These are phyloP conservation scores for Ricinus communis DNA, from an alignment of 345 rosid species.

Conservation along the genomic window DNA sequence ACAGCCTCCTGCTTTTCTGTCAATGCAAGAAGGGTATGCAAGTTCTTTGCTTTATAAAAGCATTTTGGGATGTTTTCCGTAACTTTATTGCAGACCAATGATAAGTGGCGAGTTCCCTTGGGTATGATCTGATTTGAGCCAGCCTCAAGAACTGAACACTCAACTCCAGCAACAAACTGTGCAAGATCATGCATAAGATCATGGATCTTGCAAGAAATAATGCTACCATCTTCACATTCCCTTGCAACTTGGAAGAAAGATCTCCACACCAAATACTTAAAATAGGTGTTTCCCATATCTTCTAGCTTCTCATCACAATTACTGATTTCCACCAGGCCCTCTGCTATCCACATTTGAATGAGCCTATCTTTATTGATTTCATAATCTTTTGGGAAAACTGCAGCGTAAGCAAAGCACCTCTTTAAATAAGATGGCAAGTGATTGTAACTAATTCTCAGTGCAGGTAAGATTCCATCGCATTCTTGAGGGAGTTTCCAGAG, in stretches of 20 bases:
- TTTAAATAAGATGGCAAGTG: constrained; percentile 9
- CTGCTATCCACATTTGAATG: constrained; percentile 1
- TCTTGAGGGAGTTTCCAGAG: constrained; percentile 4
- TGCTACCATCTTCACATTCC: constrained; percentile 1
- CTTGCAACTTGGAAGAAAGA: constrained; percentile 8
- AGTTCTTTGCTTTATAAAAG: background rate
- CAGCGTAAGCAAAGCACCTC: constrained; percentile 6
- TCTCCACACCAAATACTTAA: constrained; percentile 1
- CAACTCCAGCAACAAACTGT: constrained; percentile 2
- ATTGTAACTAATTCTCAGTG: constrained; percentile 2
- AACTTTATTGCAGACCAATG: background rate
- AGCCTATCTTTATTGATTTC: constrained; percentile 8
- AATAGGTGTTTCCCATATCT: background rate
- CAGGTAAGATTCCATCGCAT: background rate
- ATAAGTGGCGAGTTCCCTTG: background rate
- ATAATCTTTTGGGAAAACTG: constrained; percentile 1
- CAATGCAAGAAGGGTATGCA: constrained; percentile 4
- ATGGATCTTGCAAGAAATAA: constrained; percentile 8
- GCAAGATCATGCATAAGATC: constrained; percentile 9
- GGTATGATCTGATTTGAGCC: background rate
- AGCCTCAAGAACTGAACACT: constrained; percentile 1
- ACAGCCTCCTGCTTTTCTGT: background rate
- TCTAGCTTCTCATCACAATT: background rate
- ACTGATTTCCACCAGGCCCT: background rate
- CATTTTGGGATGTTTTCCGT: background rate